phyloP scores from a whole-genome alignment of 768 basidiomycete species.

The Trametes punicea region DNA sequence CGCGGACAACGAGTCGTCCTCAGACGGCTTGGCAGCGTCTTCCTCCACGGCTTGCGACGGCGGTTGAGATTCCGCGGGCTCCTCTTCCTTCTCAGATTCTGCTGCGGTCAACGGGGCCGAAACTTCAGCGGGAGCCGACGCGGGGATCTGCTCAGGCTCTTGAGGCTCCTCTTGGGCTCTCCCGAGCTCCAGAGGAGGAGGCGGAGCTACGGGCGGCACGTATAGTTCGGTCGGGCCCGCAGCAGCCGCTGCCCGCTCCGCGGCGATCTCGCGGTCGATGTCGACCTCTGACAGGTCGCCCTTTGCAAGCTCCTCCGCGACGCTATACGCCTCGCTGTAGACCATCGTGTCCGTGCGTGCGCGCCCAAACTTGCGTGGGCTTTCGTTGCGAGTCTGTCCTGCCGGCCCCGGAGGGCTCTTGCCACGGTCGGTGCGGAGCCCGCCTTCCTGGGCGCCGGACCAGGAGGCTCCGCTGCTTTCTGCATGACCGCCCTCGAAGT shows the following conservation, averaged over 20 bases:
- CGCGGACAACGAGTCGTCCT: too few species aligned
- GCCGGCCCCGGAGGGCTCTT: slow-evolving; percentile 20
- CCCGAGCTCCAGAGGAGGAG: neutral
- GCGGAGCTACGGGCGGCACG: neutral
- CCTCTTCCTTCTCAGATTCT: neutral
- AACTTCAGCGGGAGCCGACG: neutral
- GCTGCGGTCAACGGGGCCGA: neutral
- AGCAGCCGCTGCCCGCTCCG: slow-evolving; percentile 7
- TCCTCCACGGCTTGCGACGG: neutral
- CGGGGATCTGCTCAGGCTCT: neutral
- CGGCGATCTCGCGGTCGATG: slow-evolving; percentile 20
- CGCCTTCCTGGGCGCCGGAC: neutral
- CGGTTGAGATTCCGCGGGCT: neutral
- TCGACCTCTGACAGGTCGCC: slow-evolving; percentile 21
- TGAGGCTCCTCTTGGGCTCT: neutral
- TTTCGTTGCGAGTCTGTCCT: slow-evolving; percentile 39
- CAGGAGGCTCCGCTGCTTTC: neutral
- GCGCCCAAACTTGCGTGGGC: slow-evolving; percentile 31
- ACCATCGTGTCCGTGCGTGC: slow-evolving; percentile 76
- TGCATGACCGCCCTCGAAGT: neutral
- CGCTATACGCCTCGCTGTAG: slow-evolving; percentile 43
- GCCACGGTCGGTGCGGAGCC: slow-evolving; percentile 1
- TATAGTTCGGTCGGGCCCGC: neutral
- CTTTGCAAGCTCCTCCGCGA: slow-evolving; percentile 39
- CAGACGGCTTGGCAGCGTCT: neutral